Base-by-base conservation (phyloP, 345 rosid species). In the Aquilaria sinensis region DNA sequence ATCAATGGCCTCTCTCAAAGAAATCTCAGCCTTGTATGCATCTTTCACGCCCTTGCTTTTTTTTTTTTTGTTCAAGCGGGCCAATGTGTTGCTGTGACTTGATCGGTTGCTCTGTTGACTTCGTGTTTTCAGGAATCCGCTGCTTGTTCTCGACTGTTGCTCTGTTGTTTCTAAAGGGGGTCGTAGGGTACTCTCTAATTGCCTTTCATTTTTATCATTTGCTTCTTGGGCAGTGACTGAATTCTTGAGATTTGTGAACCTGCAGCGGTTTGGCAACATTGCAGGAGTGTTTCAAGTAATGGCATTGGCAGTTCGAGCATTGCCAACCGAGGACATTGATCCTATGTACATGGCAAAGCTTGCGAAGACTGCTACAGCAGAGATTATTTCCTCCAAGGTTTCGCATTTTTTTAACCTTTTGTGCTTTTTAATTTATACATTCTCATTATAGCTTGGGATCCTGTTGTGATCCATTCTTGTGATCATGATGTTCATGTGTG, bases 201-300 rank as follows among this genome's bases (percentile, higher is more conserved):
- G 53, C 6, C 51, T 31, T 50, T 12, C 37, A 14, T 33, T 30
- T 62, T 29, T 48, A 10, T 12, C 13, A 56, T 56, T 67, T 47
- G 53, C 47, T 11, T 15, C 51, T 62, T 58, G 51, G 60, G 51
- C 67, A 14, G 68, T 68, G 34, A 30, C 66, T 31, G 10, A 34
- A 32, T 47, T 52, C 41, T 51, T 46, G 43, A 9, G 16, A 56
- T 52, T 57, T 37, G 16, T 66, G 4, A 51, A 58, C 78, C 57
- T 72, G 70, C 74, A 93, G 98, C 77, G 97, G 51, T 90, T 86
- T 71, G 80, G 94, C 58, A 93, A 93, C 74, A 80, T 93, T 88
- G 98, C 97, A 48, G 98, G 96, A 66, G 80, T 88, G 37, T 93
- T 93, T 76, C 92, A 93, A 80, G 96, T 93, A 6, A 88, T 90